Percentiles rank a stretch among this genome's conserved stretches.
Conservation (phyloP, 2,329 filamentous ascomycete genomes). For the Dryadomyces quercivorus region DNA sequence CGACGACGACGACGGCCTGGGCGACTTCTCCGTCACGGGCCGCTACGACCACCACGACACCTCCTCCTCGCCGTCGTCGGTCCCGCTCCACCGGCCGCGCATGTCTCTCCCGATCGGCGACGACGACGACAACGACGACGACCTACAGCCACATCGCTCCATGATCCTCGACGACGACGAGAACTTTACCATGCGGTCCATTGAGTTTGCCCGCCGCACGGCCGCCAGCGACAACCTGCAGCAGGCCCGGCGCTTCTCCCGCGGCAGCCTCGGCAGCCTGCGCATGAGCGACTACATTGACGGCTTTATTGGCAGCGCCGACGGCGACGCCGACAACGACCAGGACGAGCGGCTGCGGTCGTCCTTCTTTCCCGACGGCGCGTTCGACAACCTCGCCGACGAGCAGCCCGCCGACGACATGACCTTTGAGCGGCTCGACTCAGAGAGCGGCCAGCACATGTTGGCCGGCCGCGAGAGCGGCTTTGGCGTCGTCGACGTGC, state of each 20-base stretch:
- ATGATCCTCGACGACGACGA: constrained; percentile 34
- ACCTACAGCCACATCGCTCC: constrained; percentile 40
- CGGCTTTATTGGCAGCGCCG: constrained; percentile 18
- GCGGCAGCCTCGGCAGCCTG: constrained; percentile 40
- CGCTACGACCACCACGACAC: constrained; percentile 33
- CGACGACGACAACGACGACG: constrained; percentile 36
- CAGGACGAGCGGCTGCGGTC: constrained; percentile 33
- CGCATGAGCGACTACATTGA: constrained; percentile 40
- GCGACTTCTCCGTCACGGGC: neutral
- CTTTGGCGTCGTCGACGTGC: constrained; percentile 34
- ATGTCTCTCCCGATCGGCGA: constrained; percentile 41
- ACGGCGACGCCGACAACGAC: constrained; percentile 16
- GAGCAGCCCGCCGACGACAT: constrained; percentile 25
- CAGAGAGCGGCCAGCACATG: constrained; percentile 27
- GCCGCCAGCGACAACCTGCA: constrained; percentile 25
- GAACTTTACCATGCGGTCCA: constrained; percentile 43
- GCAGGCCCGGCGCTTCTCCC: constrained; percentile 30
- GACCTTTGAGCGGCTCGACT: constrained; percentile 33
- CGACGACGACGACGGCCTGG: neutral
- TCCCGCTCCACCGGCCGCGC: constrained; percentile 36
- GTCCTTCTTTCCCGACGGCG: constrained; percentile 37
- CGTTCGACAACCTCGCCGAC: constrained; percentile 30
- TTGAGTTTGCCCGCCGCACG: constrained; percentile 46
- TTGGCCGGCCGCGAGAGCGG: constrained; percentile 31
- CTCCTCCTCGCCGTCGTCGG: constrained; percentile 17